Evolutionary conservation across 495 filamentous ascomycete species (phyloP), one percentile per base, ranked within the genome.

Genomic region (Bacidia gigantensis): DNA sequence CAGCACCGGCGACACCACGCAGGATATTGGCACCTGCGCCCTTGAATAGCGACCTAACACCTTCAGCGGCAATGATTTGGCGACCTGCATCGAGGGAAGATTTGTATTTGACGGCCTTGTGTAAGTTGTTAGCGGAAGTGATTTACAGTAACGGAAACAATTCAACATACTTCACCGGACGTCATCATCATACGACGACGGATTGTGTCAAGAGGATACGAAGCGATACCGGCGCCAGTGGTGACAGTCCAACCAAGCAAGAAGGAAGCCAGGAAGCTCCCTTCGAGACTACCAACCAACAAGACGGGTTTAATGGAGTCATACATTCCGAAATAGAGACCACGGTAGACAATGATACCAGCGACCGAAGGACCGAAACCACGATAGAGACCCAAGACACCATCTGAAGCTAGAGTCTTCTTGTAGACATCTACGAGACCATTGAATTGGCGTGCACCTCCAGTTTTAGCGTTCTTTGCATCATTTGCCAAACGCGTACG

Each of bases 161-260:
- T 48, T 46, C 20, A 41, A 72, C 78, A 63, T 69, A 82, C 78
- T 72, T 84, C 81, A 70, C 81, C 81, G 60, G 81, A 84, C 62
- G 89, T 96, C 92, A 98, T 98, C 92, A 98, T 98, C 92, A 98
- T 98, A 79, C 92, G 92, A 82, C 92, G 89, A 82, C 92, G 92
- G 77, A 98, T 83, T 65, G 92, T 98, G 71, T 98, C 92, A 62
- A 97, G 86, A 75, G 92, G 92, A 78, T 98, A 98, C 65, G 92
- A 97, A 74, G 90, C 90, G 74, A 98, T 95, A 93, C 92, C 93
- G 73, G 92, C 92, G 87, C 83, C 90, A 73, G 93, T 98, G 73
- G 92, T 97, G 79, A 98, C 93, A 76, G 79, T 79, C 92, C 92
- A 98, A 70, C 92, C 93, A 77, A 98, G 89, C 65, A 79, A 63